Percentiles rank a stretch among this genome's conserved stretches.
Conservation (phyloP, 495 filamentous ascomycete genomes). For the Aspergillus diversus region DNA sequence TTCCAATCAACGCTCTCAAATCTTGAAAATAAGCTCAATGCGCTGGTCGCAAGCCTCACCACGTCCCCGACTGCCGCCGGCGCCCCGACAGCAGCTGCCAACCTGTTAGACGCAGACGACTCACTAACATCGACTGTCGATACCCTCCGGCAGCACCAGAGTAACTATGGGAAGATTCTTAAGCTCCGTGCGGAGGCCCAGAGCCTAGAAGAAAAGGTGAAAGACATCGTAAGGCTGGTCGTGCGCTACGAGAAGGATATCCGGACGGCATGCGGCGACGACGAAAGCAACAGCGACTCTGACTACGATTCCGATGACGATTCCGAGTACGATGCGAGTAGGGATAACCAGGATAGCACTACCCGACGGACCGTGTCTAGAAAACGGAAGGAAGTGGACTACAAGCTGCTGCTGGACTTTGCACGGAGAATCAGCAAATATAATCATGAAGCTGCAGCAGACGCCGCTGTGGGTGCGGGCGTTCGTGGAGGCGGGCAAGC, state of each 20-base stretch:
- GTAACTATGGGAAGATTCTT: constrained; percentile 46
- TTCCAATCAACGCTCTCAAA: constrained; percentile 42
- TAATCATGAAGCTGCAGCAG: constrained; percentile 50
- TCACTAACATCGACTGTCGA: constrained; percentile 41
- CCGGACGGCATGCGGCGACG: constrained; percentile 35
- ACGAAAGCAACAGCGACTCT: constrained; percentile 28
- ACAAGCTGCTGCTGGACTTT: constrained; percentile 48
- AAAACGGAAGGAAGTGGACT: constrained; percentile 45
- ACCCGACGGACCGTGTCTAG: constrained; percentile 3
- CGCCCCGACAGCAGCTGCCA: constrained; percentile 44
- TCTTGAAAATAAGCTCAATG: constrained; percentile 48
- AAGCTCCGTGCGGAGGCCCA: constrained; percentile 43
- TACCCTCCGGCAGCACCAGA: constrained; percentile 47
- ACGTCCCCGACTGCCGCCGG: constrained; percentile 47
- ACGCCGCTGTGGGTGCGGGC: constrained; percentile 37
- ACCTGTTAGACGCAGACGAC: constrained; percentile 50
- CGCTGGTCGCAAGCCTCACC: constrained; percentile 45
- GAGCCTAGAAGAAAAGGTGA: constrained; percentile 43
- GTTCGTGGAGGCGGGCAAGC: constrained; percentile 11
- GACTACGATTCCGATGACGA: constrained; percentile 36
- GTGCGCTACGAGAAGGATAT: constrained; percentile 46
- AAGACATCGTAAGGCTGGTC: constrained; percentile 45
- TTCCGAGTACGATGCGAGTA: constrained; percentile 25
- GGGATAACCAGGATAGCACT: background rate
- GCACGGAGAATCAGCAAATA: constrained; percentile 54